Base-by-base conservation (phyloP, 257 asterid genomes). In the Perilla frutescens region DNA sequence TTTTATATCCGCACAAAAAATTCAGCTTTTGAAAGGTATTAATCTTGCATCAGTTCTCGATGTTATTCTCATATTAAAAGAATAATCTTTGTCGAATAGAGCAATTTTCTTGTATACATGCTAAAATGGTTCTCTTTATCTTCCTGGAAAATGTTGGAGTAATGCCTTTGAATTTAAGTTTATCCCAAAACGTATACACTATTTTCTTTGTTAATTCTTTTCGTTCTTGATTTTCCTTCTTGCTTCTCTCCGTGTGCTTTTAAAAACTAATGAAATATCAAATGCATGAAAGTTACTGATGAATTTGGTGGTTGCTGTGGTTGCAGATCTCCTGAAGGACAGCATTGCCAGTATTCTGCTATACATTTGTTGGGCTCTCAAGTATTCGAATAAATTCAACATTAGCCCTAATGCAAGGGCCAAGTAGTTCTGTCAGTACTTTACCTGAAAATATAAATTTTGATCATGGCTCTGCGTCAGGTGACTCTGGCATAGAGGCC, bases 361-460 rank as follows among this genome's bases (percentile, higher is more conserved):
- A 66, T 58, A 53, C 59, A 49, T 67, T 29, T 62, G 37, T 64
- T 54, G 9, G 49, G 31, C 53, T 76, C 43, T 14, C 62, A 39
- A 29, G 54, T 50, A 36, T 70, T 74, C 71, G 75, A 64, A 57
- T 39, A 48, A 72, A 79, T 39, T 66, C 36, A 53, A 59, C 49
- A 32, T 20, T 67, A 81, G 84, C 82, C 86, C 84, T 75, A 84
- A 93, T 93, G 98, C 96, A 93, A 87, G 96, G 95, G 86, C 91
- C 82, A 72, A 80, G 90, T 64, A 81, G 93, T 81, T 84, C 90
- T 34, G 70, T 81, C 57, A 88, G 86, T 77, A 76, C 91, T 68
- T 83, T 87, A 70, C 96, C 94, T 9, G 96, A 92, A 67, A 84
- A 81, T 63, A 63, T 88, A 80, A 83, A 83, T 77, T 84, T 88